Evolutionary conservation across 169 alveolate species (phyloP), one percentile per base, ranked within the genome.

Genomic region (Miamiensis avidus): DNA sequence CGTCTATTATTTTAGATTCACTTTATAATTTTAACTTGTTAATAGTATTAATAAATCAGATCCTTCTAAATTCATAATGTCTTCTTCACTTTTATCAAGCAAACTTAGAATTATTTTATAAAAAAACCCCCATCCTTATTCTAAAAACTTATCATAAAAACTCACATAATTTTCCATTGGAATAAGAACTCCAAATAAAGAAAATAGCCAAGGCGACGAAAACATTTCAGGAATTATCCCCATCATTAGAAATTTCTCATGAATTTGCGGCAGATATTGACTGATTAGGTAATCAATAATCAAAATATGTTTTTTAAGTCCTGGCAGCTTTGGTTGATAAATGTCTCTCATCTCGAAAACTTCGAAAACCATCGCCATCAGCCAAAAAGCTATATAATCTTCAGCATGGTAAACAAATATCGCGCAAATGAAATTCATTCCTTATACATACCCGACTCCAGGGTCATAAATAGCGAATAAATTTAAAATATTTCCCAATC

Each of bases 321-420:
- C 84, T 64, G 84, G 84, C 29, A 79, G 64, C 28, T 49, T 74
- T 34, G 25, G 30, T 79, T 49, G 29, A 29, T 79, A 79, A n/a
- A 79, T 31, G 29, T 79, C 84, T 79, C 84, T 79, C 25, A 79
- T 49, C 25, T 79, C 84, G 29, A 79, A 79, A 29, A 31, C 31
- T 28, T 72, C 84, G 73, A 72, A 34, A 65, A 79, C 29, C 64
- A 79, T 49, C 4, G 34, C 74, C 32, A 79, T 28, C 15, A 79
- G 76, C 28, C 65, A 79, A 79, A 79, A 79, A 49, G 84, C 84
- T 0, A 79, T 20, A 11, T 79, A 65, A 29, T 79, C 84, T 49
- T 79, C 84, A 34, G 84, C 76, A 49, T 79, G 84, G 65, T 79
- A 79, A 27, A 49, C 49, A 79, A 79, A 72, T 0, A 74, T 64